A percentile compares a stretch with the other conserved stretches of the same genome.
Conservation (phyloP, 768 basidiomycete species). For the Leccinum obscurum region DNA sequence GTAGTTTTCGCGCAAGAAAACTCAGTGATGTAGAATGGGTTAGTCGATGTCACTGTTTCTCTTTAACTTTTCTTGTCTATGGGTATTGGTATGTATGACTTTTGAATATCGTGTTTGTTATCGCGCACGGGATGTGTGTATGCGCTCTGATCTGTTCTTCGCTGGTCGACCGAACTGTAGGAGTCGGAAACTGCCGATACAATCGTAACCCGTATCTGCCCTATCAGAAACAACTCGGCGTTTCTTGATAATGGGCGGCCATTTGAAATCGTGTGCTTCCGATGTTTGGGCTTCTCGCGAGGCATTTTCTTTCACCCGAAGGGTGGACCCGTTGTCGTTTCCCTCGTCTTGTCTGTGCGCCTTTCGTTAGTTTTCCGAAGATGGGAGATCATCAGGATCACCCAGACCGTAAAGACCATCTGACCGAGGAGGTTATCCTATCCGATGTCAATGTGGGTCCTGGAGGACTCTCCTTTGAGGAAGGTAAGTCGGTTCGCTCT, state of each 20-base stretch:
- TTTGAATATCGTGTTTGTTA: background rate
- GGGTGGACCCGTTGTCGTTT: background rate
- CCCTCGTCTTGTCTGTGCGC: conserved; percentile 6
- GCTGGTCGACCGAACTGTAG: background rate
- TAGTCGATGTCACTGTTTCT: background rate
- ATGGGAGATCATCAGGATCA: background rate
- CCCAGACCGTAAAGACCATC: background rate
- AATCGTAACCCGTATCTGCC: background rate
- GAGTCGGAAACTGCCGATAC: background rate
- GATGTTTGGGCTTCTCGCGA: background rate
- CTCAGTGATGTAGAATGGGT: background rate
- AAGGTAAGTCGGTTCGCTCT: conserved; percentile 33
- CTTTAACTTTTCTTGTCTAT: background rate
- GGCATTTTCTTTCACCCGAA: background rate
- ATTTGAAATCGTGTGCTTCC: background rate
- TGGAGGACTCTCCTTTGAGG: conserved; percentile 48
- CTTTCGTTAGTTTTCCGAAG: conserved; percentile 4
- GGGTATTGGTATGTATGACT: background rate
- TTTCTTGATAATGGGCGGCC: background rate
- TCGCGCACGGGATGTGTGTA: background rate
- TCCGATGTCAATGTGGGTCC: conserved; percentile 31
- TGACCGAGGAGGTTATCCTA: background rate
- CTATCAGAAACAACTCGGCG: background rate
- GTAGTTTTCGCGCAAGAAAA: background rate
- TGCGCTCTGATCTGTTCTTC: background rate